phyloP scores from a whole-genome alignment of 164 flowering plant genomes.

The Echeveria elegans region DNA sequence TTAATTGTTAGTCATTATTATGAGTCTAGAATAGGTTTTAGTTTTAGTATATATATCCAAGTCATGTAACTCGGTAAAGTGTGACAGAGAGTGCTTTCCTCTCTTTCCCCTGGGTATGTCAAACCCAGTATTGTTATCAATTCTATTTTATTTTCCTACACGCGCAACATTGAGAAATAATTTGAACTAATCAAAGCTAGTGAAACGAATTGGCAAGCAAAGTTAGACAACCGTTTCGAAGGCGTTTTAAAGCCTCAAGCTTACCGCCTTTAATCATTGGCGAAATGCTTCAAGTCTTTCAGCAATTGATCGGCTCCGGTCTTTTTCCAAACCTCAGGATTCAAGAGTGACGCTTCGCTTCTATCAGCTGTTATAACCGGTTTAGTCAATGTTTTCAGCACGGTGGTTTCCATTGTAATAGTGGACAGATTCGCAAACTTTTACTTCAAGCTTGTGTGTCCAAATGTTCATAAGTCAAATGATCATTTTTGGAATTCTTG shows the following conservation, averaged over 20 bases:
- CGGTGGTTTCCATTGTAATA: conserved; percentile 25
- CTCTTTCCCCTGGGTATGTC: too few relatives aligned
- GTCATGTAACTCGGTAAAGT: too few relatives aligned
- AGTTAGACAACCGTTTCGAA: conserved; percentile 28
- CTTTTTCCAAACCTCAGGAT: conserved; percentile 44
- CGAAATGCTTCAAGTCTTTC: conserved; percentile 30
- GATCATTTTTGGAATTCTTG: conserved; percentile 28
- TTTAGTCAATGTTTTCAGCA: conserved; percentile 29
- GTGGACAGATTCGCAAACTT: conserved; percentile 31
- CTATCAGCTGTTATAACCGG: conserved; percentile 43
- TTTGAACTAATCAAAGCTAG: conserved; percentile 18
- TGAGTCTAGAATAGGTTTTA: too few relatives aligned
- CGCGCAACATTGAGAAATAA: conserved; percentile 27
- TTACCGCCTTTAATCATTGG: conserved; percentile 32
- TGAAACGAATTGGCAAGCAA: conserved; percentile 24
- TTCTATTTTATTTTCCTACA: too few relatives aligned
- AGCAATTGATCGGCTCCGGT: conserved; percentile 49
- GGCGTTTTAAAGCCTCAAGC: conserved; percentile 25
- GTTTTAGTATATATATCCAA: too few relatives aligned
- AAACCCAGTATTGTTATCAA: too few relatives aligned
- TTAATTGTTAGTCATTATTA: too few relatives aligned
- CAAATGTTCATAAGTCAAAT: conserved; percentile 44
- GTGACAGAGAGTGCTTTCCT: too few relatives aligned
- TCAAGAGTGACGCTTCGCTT: conserved; percentile 29
- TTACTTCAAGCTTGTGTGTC: conserved; percentile 37